Evolutionary conservation across 2,329 filamentous ascomycete genomes (phyloP), one percentile per base, ranked within the genome.

Genomic region (Fusarium humuli): DNA sequence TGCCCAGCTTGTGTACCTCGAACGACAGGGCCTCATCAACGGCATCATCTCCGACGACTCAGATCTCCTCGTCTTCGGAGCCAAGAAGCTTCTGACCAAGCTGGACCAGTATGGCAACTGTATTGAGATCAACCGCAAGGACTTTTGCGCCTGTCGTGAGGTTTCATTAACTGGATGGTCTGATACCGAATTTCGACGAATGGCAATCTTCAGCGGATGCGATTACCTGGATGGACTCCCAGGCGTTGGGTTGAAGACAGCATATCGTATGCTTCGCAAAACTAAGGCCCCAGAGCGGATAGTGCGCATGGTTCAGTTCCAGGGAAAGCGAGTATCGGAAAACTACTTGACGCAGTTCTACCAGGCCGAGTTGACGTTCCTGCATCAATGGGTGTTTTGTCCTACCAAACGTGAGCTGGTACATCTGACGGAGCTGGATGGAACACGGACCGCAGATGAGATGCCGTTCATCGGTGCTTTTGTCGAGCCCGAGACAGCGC

Each of bases 41-140:
- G 97, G 94, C 27, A 97, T 99, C 69, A 83, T 99, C 37, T 98
- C 96, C 0, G 96, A 99, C 78, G 96, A 99, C 79, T 99, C 96
- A 0, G 96, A 99, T 81, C 84, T 99, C 60, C 84, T 99, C 34
- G 96, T 99, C 1, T 99, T 99, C 74, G 96, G 96, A 18, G 94
- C 94, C 25, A 95, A 94, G 80, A 89, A 93, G 56, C 86, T 99
- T 14, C 83, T 99, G 64, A 98, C 96, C 7, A 99, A 99, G 80
- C 86, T 99, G 55, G 95, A 98, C 75, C 92, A 97, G 78, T 94
- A 97, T 72, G 96, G 96, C 49, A 92, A 96, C 67, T 97, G 94
- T 76, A 87, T 98, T 67, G 94, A 98, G 82, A 92, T 99, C 78
- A 94, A 94, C 75, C 91, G 96, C 34, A 88, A 89, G 16, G 93